Percentiles rank a stretch among this genome's conserved stretches.
phyloP scores from a whole-genome alignment of 306 rosid species.

The Citrullus colocynthis region DNA sequence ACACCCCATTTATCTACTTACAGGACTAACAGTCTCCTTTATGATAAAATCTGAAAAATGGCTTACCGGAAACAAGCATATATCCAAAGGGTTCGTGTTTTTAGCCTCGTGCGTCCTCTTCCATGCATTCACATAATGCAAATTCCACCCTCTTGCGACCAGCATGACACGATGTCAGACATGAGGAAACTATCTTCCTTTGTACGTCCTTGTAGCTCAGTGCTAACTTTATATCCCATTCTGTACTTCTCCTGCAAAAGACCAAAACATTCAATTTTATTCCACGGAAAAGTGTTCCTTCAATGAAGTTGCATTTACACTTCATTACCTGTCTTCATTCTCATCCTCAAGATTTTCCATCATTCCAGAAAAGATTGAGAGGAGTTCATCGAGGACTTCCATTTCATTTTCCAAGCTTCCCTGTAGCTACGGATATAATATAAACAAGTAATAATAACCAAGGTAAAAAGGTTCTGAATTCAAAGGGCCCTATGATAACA shows the following conservation, averaged over 20 bases:
- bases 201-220: constrained; percentile 34
- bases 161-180: constrained; percentile 32
- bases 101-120: constrained; percentile 44
- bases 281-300: background rate
- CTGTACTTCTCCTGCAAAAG: constrained; percentile 27
- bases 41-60: background rate
- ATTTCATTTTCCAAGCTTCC: constrained; percentile 62
- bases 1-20: background rate
- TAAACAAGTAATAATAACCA: background rate
- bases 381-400: constrained; percentile 42
- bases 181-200: constrained; percentile 43
- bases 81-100: background rate
- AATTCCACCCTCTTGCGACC: constrained; percentile 27
- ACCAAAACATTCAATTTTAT: background rate
- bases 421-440: constrained; percentile 34
- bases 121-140: constrained; percentile 30
- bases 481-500: too few relatives aligned
- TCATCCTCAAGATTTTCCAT: constrained; percentile 38
- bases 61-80: background rate
- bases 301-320: too few relatives aligned
- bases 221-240: constrained; percentile 63
- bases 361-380: constrained; percentile 32
- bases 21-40: background rate
- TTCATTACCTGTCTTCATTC: constrained; percentile 43
- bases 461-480: background rate